Base-by-base conservation (phyloP, 73 alveolate genomes). In the Paramecium sexaurelia region DNA sequence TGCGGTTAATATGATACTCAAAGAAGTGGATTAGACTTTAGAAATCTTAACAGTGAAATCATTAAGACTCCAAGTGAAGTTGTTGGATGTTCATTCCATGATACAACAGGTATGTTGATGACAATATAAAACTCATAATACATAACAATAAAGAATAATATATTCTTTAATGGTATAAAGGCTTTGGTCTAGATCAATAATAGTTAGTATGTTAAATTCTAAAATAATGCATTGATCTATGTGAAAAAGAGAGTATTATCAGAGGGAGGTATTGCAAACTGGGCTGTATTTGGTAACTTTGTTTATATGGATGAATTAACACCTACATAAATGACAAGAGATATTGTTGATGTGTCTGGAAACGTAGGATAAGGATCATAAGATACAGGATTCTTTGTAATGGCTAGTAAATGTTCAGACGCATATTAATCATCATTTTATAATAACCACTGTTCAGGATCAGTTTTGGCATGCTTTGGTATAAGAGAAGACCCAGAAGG, bases 361-460 rank as follows among this genome's bases (percentile, higher is more conserved):
- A 78, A 78, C 24, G 55, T 43, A 9, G 90, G 90, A 40, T 13
- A 39, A 41, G 90, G 61, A 24, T 41, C 75, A 3, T 19, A 41
- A 41, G 90, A 45, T 24, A 37, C 90, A 15, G 90, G 90, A 26
- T 78, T 78, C 73, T 41, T 39, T 78, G 43, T 78, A 0, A 78
- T 39, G 68, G 73, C 75, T 8, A 43, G 61, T 24, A 24, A 27
- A 37, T 78, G 90, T 39, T 78, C 68, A 29, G 36, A 78, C 19
- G 73, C 27, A 37, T 17, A 78, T 39, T 19, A 78, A 41, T 19
- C 41, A 40, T 41, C 68, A 20, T 41, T 41, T 15, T 26, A 37
- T 43, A 45, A 78, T 11, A 78, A 40, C 22, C 41, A 78, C 9
- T 78, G 90, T 43, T 78, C 90, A 29, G 17, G 90, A 8, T 8